These are phyloP conservation scores for Papiliotrema nemorosa DNA, from an alignment of 1,284 basidiomycete genomes.

Conservation along the genomic window DNA sequence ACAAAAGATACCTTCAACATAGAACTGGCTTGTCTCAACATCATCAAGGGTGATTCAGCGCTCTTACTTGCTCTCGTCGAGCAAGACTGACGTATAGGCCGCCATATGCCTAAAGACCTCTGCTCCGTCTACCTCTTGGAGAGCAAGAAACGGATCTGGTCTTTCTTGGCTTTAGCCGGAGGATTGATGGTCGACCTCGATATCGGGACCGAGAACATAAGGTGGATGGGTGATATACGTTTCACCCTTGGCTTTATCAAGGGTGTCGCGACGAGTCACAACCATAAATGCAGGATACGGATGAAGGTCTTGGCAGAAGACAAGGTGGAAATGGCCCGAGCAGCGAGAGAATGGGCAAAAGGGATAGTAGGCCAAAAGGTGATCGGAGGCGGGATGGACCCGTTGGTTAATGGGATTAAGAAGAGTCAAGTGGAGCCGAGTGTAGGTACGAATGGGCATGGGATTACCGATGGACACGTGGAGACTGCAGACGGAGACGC, in stretches of 20 bases:
- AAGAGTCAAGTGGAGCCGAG: neutral
- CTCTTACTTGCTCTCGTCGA: neutral
- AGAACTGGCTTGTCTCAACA: slow-evolving; percentile 71
- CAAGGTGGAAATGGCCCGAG: slow-evolving; percentile 63
- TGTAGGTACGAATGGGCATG: no score
- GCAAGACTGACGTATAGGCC: slow-evolving; percentile 51
- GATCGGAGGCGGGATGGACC: slow-evolving; percentile 17
- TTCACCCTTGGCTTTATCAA: slow-evolving; percentile 80
- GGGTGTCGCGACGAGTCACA: slow-evolving; percentile 65
- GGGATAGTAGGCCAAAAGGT: slow-evolving; percentile 8
- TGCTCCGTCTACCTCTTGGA: slow-evolving; percentile 61
- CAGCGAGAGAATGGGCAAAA: slow-evolving; percentile 28
- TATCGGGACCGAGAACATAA: slow-evolving; percentile 73
- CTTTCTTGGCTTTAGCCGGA: slow-evolving; percentile 82
- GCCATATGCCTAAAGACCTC: slow-evolving; percentile 71
- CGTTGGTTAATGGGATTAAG: slow-evolving; percentile 8
- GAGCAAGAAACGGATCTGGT: slow-evolving; percentile 55
- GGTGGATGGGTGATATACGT: slow-evolving; percentile 90
- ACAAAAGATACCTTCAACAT: slow-evolving; percentile 66
- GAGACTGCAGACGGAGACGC: neutral
- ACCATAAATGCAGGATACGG: slow-evolving; percentile 66
- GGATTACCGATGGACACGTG: neutral
- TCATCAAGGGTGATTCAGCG: slow-evolving; percentile 69
- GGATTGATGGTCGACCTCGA: slow-evolving; percentile 92
- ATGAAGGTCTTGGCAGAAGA: slow-evolving; percentile 69